Conservation (phyloP, 2,329 filamentous ascomycete species). For the Calonectria fujianensis region DNA sequence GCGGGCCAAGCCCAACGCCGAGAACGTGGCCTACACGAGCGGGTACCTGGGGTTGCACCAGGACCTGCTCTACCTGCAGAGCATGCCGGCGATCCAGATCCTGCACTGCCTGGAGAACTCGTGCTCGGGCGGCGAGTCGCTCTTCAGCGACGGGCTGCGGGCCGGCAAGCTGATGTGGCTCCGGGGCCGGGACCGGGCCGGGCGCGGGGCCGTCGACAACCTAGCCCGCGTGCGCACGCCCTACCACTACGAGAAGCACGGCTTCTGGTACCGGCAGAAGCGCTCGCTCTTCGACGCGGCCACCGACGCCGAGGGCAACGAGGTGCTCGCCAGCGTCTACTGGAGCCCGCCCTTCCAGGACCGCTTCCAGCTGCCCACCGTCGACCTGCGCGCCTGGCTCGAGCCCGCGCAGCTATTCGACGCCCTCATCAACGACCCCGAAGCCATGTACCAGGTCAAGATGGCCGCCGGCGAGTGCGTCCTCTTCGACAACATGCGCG, state of each 20-base stretch:
- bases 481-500: slow-evolving; percentile 91
- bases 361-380: slow-evolving; percentile 60
- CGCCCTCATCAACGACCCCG: slow-evolving; percentile 71
- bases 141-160: slow-evolving; percentile 86
- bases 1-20: slow-evolving; percentile 83
- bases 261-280: slow-evolving; percentile 76
- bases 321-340: slow-evolving; percentile 58
- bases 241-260: slow-evolving; percentile 82
- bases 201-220: slow-evolving; percentile 51
- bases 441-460: slow-evolving; percentile 81
- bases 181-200: slow-evolving; percentile 34
- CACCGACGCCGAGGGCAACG: slow-evolving; percentile 40
- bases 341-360: slow-evolving; percentile 91
- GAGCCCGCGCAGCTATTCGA: slow-evolving; percentile 74
- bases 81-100: slow-evolving; percentile 88
- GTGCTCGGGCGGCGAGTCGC: slow-evolving; percentile 85
- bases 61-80: slow-evolving; percentile 90
- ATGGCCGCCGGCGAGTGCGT: slow-evolving; percentile 90
- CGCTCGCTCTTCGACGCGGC: slow-evolving; percentile 72
- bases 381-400: slow-evolving; percentile 65
- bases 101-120: slow-evolving; percentile 92
- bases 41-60: slow-evolving; percentile 91
- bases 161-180: slow-evolving; percentile 68
- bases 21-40: slow-evolving; percentile 94
- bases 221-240: slow-evolving; percentile 69